Evolutionary conservation across 306 rosid genomes (phyloP).

Genomic region (Vigna nakashimae): DNA sequence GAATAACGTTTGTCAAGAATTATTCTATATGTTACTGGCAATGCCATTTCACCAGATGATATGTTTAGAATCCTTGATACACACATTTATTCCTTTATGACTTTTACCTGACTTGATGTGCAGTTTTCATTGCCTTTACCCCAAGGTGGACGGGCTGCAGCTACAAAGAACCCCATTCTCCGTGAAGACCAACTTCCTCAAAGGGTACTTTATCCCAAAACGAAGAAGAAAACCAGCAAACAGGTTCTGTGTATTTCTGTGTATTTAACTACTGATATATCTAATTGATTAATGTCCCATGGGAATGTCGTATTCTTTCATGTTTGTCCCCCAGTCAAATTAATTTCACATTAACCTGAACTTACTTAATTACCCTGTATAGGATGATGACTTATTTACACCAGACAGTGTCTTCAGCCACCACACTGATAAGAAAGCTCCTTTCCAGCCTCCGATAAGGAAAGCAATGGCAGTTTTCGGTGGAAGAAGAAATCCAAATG

Average conservation of each 20-base stretch:
- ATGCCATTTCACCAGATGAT: slow-evolving; percentile 8
- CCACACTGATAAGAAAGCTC: slow-evolving; percentile 74
- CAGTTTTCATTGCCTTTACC: slow-evolving; percentile 93
- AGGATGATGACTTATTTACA: slow-evolving; percentile 73
- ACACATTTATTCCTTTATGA: neutral
- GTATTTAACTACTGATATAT: slow-evolving; percentile 4
- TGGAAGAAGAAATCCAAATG: slow-evolving; percentile 92
- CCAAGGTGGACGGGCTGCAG: slow-evolving; percentile 88
- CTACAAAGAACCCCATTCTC: slow-evolving; percentile 79
- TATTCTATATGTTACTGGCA: neutral
- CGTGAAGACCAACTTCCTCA: slow-evolving; percentile 99
- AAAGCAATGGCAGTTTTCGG: slow-evolving; percentile 77
- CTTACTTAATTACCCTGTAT: slow-evolving; percentile 32
- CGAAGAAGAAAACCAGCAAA: slow-evolving; percentile 77
- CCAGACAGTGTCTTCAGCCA: slow-evolving; percentile 63
- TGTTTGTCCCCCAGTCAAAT: slow-evolving; percentile 4
- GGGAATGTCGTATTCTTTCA: slow-evolving; percentile 15
- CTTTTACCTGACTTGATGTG: slow-evolving; percentile 46
- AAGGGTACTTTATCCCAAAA: slow-evolving; percentile 79
- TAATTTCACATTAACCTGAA: slow-evolving; percentile 16
- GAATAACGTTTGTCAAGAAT: neutral
- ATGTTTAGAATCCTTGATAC: slow-evolving; percentile 1
- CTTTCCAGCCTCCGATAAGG: slow-evolving; percentile 90
- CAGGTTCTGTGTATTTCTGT: slow-evolving; percentile 48
- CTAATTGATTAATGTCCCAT: neutral